Evolutionary conservation across 1,284 basidiomycete species (phyloP), one percentile per base, ranked within the genome.

Genomic region (Anthracocystis setariae): DNA sequence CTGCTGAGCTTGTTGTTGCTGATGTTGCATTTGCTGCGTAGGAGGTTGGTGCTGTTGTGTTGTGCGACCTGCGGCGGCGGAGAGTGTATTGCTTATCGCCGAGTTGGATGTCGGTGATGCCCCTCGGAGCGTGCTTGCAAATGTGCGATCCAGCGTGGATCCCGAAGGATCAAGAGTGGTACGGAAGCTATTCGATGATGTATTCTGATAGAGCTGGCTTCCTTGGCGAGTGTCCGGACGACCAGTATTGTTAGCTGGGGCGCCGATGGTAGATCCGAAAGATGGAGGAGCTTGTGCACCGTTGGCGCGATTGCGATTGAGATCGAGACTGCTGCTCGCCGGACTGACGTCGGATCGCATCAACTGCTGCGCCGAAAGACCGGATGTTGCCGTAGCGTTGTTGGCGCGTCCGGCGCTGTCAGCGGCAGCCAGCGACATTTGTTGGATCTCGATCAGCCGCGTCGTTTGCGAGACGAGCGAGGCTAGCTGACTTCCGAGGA

Each of bases 381-480:
- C 35, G 5, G 60, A 45, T 10, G 37, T 24, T 3, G 49, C 29
- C 2, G 56, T 37, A 5, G 48, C 39, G 24, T 48, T 53, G 45
- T 29, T 32, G 33, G 53, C 27, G 35, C 67, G 52, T 17, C 18
- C 33, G 3, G 57, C 15, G 21, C 27, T 38, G 8, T 70, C 61
- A 15, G 48, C 38, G 20, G 57, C 52, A 13, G 61, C 57, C 17
- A 65, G 46, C 4, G 32, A 42, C 51, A 66, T 50, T 21, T 72
- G 69, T 2, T 63, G 58, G 18, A 72, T 59, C 51, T 72, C 69
- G 53, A 72, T 72, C 32, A 72, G 59, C 9, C 69, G 58, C 25
- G 69, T 63, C 9, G 59, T 66, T 44, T 66, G 60, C 20, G 69
- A 72, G 40, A 72, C 69, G 24, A 72, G 57, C 20, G 62, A 66